Percentiles rank a stretch among this genome's conserved stretches.
These are phyloP conservation scores for Podila horticola DNA, from an alignment of 192 early-diverging fungal species.

Conservation along the genomic window DNA sequence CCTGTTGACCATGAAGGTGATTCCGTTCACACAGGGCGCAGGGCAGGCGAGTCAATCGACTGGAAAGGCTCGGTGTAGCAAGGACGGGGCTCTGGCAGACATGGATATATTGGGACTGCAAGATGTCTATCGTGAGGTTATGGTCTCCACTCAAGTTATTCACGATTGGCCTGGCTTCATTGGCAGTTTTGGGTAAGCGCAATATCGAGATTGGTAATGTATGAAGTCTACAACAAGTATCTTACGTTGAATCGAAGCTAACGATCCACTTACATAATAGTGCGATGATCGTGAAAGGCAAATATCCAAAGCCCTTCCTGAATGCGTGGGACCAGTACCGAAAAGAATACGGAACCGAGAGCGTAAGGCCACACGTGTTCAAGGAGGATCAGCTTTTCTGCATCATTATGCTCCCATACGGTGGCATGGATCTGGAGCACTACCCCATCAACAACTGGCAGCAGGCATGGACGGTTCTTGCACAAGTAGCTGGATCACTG, in stretches of 20 bases:
- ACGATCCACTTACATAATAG: conserved; percentile 51
- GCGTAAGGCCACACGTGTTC: conserved; percentile 77
- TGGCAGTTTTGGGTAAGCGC: conserved; percentile 48
- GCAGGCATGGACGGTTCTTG: conserved; percentile 71
- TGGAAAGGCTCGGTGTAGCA: conserved; percentile 70
- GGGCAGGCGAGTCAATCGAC: conserved; percentile 58
- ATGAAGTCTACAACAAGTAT: no score
- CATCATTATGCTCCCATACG: conserved; percentile 77
- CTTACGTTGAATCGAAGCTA: no score
- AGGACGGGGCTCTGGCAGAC: conserved; percentile 49
- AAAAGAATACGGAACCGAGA: conserved; percentile 72
- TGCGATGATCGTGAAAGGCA: conserved; percentile 72
- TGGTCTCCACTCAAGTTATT: conserved; percentile 56
- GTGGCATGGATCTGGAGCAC: conserved; percentile 79
- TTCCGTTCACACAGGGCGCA: conserved; percentile 75
- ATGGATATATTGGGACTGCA: conserved; percentile 18
- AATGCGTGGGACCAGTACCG: conserved; percentile 80
- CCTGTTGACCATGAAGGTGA: conserved; percentile 78
- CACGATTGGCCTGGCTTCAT: conserved; percentile 49
- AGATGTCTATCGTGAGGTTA: conserved; percentile 58
- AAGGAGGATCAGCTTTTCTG: conserved; percentile 75
- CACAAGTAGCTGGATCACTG: conserved; percentile 73
- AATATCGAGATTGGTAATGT: neutral
- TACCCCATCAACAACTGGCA: conserved; percentile 63
- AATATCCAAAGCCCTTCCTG: conserved; percentile 71